Percentiles rank a stretch among this genome's conserved stretches.
These are phyloP conservation scores for Halteria grandinella DNA, from an alignment of 73 alveolate genomes.

Conservation along the genomic window DNA sequence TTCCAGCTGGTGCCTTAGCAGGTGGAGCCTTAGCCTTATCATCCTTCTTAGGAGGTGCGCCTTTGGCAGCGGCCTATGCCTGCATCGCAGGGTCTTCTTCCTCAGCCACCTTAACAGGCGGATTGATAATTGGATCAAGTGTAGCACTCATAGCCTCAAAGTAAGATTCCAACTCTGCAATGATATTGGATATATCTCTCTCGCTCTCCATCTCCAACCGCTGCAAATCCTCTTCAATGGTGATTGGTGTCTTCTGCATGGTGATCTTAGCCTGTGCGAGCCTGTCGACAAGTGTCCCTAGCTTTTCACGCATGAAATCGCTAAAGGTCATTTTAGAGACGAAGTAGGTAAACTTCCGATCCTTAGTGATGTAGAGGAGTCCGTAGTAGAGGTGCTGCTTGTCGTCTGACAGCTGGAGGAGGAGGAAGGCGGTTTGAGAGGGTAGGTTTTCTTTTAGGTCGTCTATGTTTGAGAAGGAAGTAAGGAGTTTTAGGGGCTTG, in stretches of 20 bases:
- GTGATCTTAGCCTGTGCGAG: conserved; percentile 73
- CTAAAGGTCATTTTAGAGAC: conserved; percentile 73
- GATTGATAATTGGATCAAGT: conserved; percentile 83
- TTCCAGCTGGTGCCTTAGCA: conserved; percentile 72
- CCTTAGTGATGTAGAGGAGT: conserved; percentile 74
- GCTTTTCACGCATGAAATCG: conserved; percentile 65
- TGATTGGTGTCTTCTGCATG: conserved; percentile 87
- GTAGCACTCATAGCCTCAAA: conserved; percentile 70
- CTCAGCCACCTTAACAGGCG: conserved; percentile 77
- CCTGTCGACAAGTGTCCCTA: conserved; percentile 74
- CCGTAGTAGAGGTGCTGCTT: conserved; percentile 80
- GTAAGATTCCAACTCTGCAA: conserved; percentile 76
- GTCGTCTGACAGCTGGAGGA: conserved; percentile 82
- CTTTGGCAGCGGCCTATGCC: too few species aligned
- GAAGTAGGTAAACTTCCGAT: conserved; percentile 76
- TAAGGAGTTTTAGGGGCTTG: conserved; percentile 47
- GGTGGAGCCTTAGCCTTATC: conserved; percentile 65
- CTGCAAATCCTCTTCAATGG: conserved; percentile 85
- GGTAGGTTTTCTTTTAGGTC: conserved; percentile 86
- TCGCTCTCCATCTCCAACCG: conserved; percentile 79
- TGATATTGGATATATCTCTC: conserved; percentile 69
- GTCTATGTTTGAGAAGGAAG: conserved; percentile 40
- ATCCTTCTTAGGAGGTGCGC: conserved; percentile 54
- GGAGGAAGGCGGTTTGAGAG: conserved; percentile 76
- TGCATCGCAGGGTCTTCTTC: conserved; percentile 72